Evolutionary conservation across 2,329 filamentous ascomycete genomes (phyloP).

Genomic region (Ophiocordyceps camponoti-saundersi): DNA sequence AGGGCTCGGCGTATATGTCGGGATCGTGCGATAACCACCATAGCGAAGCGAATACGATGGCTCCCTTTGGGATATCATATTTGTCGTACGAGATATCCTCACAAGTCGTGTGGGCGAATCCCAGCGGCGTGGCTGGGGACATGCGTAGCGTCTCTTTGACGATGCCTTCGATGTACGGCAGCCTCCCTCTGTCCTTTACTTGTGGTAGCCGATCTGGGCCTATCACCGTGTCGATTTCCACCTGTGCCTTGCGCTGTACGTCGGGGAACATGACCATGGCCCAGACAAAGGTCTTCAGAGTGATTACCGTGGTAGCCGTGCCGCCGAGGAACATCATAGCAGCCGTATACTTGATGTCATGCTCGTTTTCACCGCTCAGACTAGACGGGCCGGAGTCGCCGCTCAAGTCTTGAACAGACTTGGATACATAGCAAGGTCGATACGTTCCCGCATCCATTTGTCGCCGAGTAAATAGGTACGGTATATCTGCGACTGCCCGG

Average conservation of each 20-base stretch:
- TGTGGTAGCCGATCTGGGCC: constrained; percentile 17
- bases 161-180: constrained; percentile 23
- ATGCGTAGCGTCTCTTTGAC: constrained; percentile 15
- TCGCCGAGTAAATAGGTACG: background rate
- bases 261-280: constrained; percentile 27
- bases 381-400: no score
- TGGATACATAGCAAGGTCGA: no score
- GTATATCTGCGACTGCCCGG: background rate
- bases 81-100: constrained; percentile 9
- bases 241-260: constrained; percentile 22
- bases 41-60: constrained; percentile 8
- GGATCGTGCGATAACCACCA: constrained; percentile 42
- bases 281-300: constrained; percentile 16
- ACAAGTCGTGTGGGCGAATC: constrained; percentile 19
- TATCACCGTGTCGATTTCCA: constrained; percentile 24
- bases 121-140: constrained; percentile 15
- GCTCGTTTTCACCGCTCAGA: background rate
- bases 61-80: constrained; percentile 11
- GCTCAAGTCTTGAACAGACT: no score
- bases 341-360: constrained; percentile 2
- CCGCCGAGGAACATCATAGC: constrained; percentile 4
- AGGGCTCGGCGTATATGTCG: constrained; percentile 37
- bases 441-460: no score
- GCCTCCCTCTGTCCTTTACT: constrained; percentile 20
- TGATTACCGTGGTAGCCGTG: background rate